Base-by-base conservation (phyloP, 345 rosid genomes). In the Conringia planisiliqua region DNA sequence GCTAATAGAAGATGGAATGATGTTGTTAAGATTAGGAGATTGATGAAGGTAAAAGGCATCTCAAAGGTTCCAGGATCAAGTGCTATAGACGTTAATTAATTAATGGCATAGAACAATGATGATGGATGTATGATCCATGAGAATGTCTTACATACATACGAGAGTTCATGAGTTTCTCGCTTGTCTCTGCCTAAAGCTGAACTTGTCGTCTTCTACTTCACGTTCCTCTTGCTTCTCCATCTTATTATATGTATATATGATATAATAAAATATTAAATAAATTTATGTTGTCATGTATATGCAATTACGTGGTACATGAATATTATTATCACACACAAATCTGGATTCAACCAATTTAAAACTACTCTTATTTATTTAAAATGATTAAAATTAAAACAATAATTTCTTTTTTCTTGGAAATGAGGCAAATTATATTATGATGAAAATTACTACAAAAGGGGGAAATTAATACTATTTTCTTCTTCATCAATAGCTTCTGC, bases 1-100 rank as follows among this genome's bases (percentile, higher is more conserved):
- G 43, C 61, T 62, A 71, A 69, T 65, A 71, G 76, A 69, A 79
- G 82, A 65, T 83, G 88, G 88, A 78, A 70, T 72, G 86, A 75
- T 80, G 82, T 80, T 66, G 70, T 42, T 30, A 75, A 57, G 70
- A 47, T 82, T 55, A 82, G 85, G 74, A 82, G 50, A 35, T 74
- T 82, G 74, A 80, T 82, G 83, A 77, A 74, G 76, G 69, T 40
- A 18, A 84, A 71, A 60, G 82, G 85, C 5, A 64, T 84, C 30
- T 59, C 29, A 17, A 84, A 84, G 72, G 32, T 71, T 40, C 74
- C 80, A 26, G 85, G 82, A 36, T 67, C 75, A 58, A 84, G 83
- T 76, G 54, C 71, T 61, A 32, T 68, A 48, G 73, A 66, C 42
- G 62, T 36, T 27, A 12, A 46, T 36, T 27, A 12, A 46, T 65